phyloP scores from a whole-genome alignment of 306 rosid genomes.

The Rosa persica region DNA sequence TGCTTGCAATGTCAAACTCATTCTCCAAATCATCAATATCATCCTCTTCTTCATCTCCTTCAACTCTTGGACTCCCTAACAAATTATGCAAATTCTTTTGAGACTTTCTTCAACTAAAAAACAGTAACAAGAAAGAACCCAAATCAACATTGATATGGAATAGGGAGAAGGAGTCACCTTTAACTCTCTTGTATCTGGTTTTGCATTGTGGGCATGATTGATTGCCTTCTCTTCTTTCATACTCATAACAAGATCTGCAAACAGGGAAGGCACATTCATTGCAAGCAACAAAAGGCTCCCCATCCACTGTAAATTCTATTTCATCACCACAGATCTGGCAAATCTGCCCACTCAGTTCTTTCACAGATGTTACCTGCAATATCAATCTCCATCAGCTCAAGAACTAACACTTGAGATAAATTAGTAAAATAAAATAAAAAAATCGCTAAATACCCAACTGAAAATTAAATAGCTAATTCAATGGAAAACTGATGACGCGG shows the following conservation, averaged over 20 bases:
- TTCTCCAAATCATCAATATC: slow-evolving; percentile 81
- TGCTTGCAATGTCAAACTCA: slow-evolving; percentile 70
- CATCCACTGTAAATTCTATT: slow-evolving; percentile 68
- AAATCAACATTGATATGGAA: neutral
- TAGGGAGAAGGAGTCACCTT: slow-evolving; percentile 39
- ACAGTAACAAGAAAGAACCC: neutral
- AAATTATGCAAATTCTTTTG: slow-evolving; percentile 11
- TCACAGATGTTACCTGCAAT: slow-evolving; percentile 65
- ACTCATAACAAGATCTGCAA: slow-evolving; percentile 87
- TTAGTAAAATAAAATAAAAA: neutral
- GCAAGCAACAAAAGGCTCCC: slow-evolving; percentile 90
- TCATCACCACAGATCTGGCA: slow-evolving; percentile 98
- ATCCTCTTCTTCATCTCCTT: slow-evolving; percentile 91
- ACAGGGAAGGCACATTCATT: slow-evolving; percentile 96
- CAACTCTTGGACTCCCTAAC: slow-evolving; percentile 81
- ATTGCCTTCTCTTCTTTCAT: slow-evolving; percentile 93
- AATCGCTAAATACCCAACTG: neutral
- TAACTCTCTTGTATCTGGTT: slow-evolving; percentile 82
- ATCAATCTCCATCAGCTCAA: slow-evolving; percentile 25
- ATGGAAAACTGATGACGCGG: neutral
- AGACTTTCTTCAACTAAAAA: neutral
- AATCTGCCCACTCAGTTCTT: slow-evolving; percentile 76
- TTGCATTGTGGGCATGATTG: slow-evolving; percentile 92
- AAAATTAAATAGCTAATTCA: neutral
- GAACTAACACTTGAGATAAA: neutral